Evolutionary conservation across 176 grass and related monocot genomes (phyloP), one percentile per base, ranked within the genome.

Genomic region (Elymus sibiricus): DNA sequence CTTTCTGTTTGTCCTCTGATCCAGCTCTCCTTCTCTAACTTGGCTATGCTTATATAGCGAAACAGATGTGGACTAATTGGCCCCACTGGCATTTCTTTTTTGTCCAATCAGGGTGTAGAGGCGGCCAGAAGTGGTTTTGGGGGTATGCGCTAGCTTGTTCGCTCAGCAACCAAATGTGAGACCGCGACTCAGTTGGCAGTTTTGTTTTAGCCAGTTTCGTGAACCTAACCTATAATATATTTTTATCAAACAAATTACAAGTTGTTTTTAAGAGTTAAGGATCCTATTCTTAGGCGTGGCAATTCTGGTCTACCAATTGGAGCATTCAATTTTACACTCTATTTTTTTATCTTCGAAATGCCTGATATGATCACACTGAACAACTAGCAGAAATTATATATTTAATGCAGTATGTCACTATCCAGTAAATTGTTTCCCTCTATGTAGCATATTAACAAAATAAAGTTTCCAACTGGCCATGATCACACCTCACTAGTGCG

Each of bases 21-120:
- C 24, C 16, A 12, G n/a, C 56, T 31, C 75, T 40, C 2, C 13
- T 74, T 80, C 9, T 40, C 7, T 71, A 71, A 53, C n/a, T 3
- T 61, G 51, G 58, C 7, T 80, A 26, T 82, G 70, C 44, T 82
- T 82, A 82, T 87, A 82, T 76, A 73, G 64, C 11, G 7, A 79
- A n/a, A 24, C 7, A 24, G 37, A 7, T 65, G 59, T 16, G 22
- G 15, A 32, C 4, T 75, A 75, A 10, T 5, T 75, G 25, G 71
- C 2, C 42, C 40, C 1, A 47, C 24, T 47, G 27, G 68, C 10
- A 10, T 24, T 64, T 37, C 35, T 71, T 13, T 51, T 21, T 29
- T 15, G n/a, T 38, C 68, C 6, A 7, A 60, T 53, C 24, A 67
- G 59, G 21, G n/a, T 47, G 38, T 74, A 66, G 68, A 87, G 42